Conservation (phyloP, 1,284 basidiomycete genomes). For the Ustilago trichophora region DNA sequence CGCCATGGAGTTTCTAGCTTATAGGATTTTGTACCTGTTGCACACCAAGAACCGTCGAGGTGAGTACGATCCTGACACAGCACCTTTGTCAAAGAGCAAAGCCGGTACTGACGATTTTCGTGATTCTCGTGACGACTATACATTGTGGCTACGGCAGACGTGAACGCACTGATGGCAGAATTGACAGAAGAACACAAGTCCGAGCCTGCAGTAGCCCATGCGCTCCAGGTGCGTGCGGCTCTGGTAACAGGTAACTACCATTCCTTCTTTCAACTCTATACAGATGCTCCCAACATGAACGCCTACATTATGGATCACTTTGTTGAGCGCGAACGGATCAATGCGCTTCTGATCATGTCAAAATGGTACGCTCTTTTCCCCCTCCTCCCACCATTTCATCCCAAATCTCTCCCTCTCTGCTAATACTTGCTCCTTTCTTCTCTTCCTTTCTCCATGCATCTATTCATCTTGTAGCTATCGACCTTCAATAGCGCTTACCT, state of each 20-base stretch:
- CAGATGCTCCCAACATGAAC: conserved; percentile 92
- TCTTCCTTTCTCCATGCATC: too few species aligned
- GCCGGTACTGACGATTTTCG: too few species aligned
- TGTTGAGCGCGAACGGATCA: conserved; percentile 86
- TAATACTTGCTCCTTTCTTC: too few species aligned
- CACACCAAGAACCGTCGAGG: conserved; percentile 94
- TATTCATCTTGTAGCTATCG: conserved; percentile 53
- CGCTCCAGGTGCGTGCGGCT: conserved; percentile 85
- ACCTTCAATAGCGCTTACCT: conserved; percentile 74
- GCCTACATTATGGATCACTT: conserved; percentile 99
- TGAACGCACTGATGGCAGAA: conserved; percentile 93
- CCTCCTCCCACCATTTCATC: too few species aligned
- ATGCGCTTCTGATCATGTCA: conserved; percentile 86
- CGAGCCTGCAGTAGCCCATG: conserved; percentile 82
- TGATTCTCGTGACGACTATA: too few species aligned
- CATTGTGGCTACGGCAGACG: conserved; percentile 72
- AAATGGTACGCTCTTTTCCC: conserved; percentile 15
- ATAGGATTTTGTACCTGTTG: conserved; percentile 93
- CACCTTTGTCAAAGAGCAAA: too few species aligned
- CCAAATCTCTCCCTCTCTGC: too few species aligned
- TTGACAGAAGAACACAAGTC: conserved; percentile 88
- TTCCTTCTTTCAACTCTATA: conserved; percentile 85
- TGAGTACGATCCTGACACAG: conserved; percentile 69
- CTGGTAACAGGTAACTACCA: conserved; percentile 93
- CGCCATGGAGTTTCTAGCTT: conserved; percentile 93